Percentiles rank a stretch among this genome's conserved stretches.
Evolutionary conservation across 2,329 filamentous ascomycete species (phyloP).

Genomic region (Penicillium hesseltinei): DNA sequence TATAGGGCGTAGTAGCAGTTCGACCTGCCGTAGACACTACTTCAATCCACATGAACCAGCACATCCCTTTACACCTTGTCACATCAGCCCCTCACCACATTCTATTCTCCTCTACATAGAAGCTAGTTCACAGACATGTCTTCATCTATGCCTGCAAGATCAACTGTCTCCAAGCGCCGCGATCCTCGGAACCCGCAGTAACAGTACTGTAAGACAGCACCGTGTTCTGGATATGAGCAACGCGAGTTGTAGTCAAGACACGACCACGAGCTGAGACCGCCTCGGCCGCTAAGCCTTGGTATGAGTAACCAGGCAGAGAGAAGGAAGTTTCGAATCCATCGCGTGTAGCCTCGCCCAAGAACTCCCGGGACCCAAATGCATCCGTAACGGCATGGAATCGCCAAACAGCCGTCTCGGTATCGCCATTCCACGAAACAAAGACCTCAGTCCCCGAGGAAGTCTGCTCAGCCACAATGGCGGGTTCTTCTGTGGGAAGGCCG

Average conservation of each 20-base stretch:
- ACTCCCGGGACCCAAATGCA: constrained; percentile 25
- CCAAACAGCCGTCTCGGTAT: constrained; percentile 50
- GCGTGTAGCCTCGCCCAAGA: constrained; percentile 28
- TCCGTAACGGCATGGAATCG: constrained; percentile 47
- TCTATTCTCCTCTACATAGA: neutral
- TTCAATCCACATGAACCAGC: neutral
- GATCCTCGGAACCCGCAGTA: neutral
- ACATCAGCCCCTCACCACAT: neutral
- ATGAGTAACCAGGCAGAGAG: constrained; percentile 18
- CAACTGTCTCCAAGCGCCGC: constrained; percentile 9
- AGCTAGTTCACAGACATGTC: neutral
- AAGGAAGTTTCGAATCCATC: constrained; percentile 34
- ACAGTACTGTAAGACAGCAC: constrained; percentile 17
- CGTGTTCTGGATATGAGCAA: constrained; percentile 22
- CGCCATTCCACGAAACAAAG: constrained; percentile 59
- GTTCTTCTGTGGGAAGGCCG: constrained; percentile 36
- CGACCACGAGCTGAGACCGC: constrained; percentile 28
- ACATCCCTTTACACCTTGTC: neutral
- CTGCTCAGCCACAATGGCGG: constrained; percentile 39
- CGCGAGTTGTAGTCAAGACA: constrained; percentile 27
- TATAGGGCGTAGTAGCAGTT: too few species aligned
- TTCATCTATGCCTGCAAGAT: constrained; percentile 11
- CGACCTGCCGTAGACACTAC: neutral
- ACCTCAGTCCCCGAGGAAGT: constrained; percentile 34
- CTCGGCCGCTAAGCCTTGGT: constrained; percentile 44